These are phyloP conservation scores for Puccinia horiana DNA, from an alignment of 1,284 basidiomycete species.

Conservation along the genomic window DNA sequence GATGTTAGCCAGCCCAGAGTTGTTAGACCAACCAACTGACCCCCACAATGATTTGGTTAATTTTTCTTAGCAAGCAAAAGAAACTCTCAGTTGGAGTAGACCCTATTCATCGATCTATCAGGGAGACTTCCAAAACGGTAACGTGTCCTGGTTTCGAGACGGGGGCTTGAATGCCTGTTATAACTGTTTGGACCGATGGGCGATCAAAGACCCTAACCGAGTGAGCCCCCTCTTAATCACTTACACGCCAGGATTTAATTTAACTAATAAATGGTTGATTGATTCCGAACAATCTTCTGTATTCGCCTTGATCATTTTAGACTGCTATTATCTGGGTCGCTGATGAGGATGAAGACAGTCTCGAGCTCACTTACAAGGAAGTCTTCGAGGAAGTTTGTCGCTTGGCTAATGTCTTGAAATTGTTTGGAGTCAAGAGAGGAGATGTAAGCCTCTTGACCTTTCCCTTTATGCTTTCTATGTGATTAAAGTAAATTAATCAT, in stretches of 20 bases:
- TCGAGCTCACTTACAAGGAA: slow-evolving; percentile 76
- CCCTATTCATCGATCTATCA: slow-evolving; percentile 85
- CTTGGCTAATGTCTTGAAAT: slow-evolving; percentile 88
- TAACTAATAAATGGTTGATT: background rate
- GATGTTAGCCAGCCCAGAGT: background rate
- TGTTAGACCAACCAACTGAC: background rate
- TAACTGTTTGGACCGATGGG: slow-evolving; percentile 97
- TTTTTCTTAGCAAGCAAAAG: slow-evolving; percentile 67
- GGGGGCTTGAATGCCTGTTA: slow-evolving; percentile 71
- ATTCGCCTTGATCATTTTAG: slow-evolving; percentile 57
- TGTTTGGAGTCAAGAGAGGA: slow-evolving; percentile 89
- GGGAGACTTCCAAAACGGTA: slow-evolving; percentile 81
- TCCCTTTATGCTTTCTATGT: background rate
- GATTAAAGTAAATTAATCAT: background rate
- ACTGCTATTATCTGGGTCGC: slow-evolving; percentile 98
- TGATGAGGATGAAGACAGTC: slow-evolving; percentile 83
- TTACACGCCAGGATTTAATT: slow-evolving; percentile 19
- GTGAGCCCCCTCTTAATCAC: slow-evolving; percentile 59
- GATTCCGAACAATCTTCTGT: background rate
- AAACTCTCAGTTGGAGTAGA: slow-evolving; percentile 83
- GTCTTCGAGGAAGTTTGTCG: slow-evolving; percentile 86
- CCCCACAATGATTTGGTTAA: background rate
- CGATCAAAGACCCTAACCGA: slow-evolving; percentile 85
- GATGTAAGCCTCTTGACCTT: slow-evolving; percentile 63
- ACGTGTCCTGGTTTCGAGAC: slow-evolving; percentile 83